Percentiles rank a stretch among this genome's conserved stretches.
Evolutionary conservation across 139 green algal genomes (phyloP).

Genomic region (Dunaliella primolecta): DNA sequence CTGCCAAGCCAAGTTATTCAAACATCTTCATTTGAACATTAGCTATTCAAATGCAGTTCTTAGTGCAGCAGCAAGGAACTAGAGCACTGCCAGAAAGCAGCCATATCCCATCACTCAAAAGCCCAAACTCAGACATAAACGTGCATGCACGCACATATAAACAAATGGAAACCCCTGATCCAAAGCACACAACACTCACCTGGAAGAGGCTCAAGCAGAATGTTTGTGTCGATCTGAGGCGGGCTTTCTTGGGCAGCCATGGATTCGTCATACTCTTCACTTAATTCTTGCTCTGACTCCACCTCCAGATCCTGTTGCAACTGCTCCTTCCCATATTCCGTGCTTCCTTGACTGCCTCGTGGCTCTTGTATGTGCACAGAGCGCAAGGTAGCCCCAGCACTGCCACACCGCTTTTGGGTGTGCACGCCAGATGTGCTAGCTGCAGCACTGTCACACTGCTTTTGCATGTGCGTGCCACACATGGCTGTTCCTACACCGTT

Average conservation of each 20-base stretch:
- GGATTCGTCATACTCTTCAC: neutral
- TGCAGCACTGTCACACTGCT: no score
- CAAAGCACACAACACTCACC: neutral
- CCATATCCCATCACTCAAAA: no score
- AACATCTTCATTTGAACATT: neutral
- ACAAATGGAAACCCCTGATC: neutral
- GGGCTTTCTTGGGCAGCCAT: neutral
- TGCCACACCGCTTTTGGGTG: no score
- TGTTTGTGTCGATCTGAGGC: neutral
- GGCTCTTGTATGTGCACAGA: no score
- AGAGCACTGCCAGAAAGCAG: no score
- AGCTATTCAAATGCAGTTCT: neutral
- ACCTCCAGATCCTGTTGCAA: neutral
- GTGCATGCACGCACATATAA: neutral
- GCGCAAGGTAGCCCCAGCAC: no score
- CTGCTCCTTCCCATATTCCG: no score
- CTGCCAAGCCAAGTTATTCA: neutral
- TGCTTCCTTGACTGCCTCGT: no score
- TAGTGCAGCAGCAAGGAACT: no score
- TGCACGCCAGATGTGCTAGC: no score
- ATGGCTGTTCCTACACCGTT: no score
- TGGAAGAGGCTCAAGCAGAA: neutral
- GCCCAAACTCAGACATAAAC: neutral
- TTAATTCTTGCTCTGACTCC: neutral
- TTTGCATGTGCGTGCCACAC: no score